phyloP scores from a whole-genome alignment of 2,329 filamentous ascomycete species.

The Mycosphaerella sp. region DNA sequence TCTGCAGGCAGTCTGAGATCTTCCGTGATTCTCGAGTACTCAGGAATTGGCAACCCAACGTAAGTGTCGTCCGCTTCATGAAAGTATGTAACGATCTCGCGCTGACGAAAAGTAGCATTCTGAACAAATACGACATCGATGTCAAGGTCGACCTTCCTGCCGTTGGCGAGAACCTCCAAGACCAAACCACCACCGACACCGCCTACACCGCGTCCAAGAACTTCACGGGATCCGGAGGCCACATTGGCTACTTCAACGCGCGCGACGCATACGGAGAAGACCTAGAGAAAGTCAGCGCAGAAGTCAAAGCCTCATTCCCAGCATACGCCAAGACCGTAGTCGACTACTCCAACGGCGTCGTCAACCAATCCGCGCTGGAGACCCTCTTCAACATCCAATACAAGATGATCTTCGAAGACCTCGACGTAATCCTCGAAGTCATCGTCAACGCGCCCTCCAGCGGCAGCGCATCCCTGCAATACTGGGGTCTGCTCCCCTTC shows the following conservation, averaged over 20 bases:
- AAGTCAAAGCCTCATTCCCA: conserved; percentile 26
- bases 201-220: conserved; percentile 20
- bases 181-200: conserved; percentile 25
- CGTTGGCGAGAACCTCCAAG: conserved; percentile 29
- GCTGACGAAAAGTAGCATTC: conserved; percentile 25
- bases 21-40: conserved; percentile 55
- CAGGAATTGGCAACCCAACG: conserved; percentile 47
- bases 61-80: neutral
- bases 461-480: conserved; percentile 11
- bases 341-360: conserved; percentile 26
- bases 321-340: conserved; percentile 29
- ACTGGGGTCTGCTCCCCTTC: conserved; percentile 25
- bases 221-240: conserved; percentile 16
- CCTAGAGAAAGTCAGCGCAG: conserved; percentile 38
- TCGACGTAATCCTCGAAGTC: conserved; percentile 8
- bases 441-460: conserved; percentile 9
- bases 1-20: conserved; percentile 53
- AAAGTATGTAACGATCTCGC: neutral
- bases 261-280: conserved; percentile 38
- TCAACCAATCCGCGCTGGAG: conserved; percentile 16
- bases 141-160: conserved; percentile 28
- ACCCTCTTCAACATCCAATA: conserved; percentile 17
- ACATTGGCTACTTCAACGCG: conserved; percentile 17
- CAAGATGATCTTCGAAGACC: conserved; percentile 16
- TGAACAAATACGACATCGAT: conserved; percentile 36